A percentile compares a stretch with the other conserved stretches of the same genome.
phyloP scores from a whole-genome alignment of 495 filamentous ascomycete genomes.

The Daldinia concentrica region DNA sequence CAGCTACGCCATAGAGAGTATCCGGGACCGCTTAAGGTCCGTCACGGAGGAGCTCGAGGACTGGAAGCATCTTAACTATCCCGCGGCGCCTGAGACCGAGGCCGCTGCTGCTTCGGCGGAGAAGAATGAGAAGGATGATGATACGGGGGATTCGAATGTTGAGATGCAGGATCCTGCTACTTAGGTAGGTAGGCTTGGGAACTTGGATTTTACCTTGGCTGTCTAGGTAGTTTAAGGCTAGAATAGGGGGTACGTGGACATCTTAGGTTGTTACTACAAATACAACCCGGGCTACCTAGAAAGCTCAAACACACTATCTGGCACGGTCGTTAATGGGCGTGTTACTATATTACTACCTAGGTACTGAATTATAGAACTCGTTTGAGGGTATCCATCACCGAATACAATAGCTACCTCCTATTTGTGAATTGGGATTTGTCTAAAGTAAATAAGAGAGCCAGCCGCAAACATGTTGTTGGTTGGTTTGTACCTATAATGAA shows the following conservation, averaged over 20 bases:
- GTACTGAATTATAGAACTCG: not conserved
- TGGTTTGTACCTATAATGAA: not conserved
- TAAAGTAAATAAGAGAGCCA: not conserved
- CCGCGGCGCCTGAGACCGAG: slow-evolving; percentile 49
- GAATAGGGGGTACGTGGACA: not conserved
- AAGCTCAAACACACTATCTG: not conserved
- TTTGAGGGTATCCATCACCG: not conserved
- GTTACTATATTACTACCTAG: not conserved
- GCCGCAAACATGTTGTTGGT: not conserved
- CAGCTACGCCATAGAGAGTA: slow-evolving; percentile 93
- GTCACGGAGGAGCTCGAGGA: slow-evolving; percentile 96
- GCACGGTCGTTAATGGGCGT: not conserved
- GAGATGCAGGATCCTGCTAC: slow-evolving; percentile 32
- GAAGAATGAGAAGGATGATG: slow-evolving; percentile 45
- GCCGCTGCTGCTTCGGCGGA: slow-evolving; percentile 16
- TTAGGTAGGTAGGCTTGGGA: slow-evolving; percentile 15
- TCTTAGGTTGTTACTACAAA: not conserved
- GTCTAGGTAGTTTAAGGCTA: not conserved
- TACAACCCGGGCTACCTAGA: not conserved
- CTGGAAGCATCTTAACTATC: slow-evolving; percentile 82
- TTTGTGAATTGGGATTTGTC: not conserved
- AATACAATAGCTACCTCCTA: not conserved
- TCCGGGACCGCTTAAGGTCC: slow-evolving; percentile 84
- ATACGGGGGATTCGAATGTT: slow-evolving; percentile 42
- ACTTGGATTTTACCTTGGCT: too few relatives aligned